A percentile compares a stretch with the other conserved stretches of the same genome.
Conservation (phyloP, 2,329 filamentous ascomycete species). For the Hypoxylon rubiginosum region DNA sequence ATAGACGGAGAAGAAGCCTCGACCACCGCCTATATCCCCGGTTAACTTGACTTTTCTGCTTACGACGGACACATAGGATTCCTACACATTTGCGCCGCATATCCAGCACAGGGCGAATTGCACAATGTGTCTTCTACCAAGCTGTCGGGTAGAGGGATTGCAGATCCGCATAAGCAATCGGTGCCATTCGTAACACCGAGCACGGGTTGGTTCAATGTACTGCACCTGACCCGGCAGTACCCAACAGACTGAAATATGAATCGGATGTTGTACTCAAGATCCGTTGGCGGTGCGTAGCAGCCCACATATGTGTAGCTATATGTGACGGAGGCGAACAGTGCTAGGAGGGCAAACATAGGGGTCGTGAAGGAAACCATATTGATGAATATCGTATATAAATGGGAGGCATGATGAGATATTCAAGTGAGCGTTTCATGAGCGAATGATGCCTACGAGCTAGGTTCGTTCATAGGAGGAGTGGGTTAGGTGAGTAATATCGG, state of each 20-base stretch:
- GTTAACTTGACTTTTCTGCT: neutral
- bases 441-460: neutral
- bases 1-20: conserved; percentile 34
- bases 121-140: conserved; percentile 35
- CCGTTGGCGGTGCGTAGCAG: conserved; percentile 32
- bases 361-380: conserved; percentile 21
- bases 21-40: conserved; percentile 30
- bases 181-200: conserved; percentile 38
- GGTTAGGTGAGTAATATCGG: conserved; percentile 5
- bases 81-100: conserved; percentile 31
- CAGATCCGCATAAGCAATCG: conserved; percentile 39
- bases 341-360: neutral
- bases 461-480: neutral
- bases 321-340: conserved; percentile 6
- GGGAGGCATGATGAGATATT: neutral
- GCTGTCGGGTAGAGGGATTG: conserved; percentile 17
- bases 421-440: neutral
- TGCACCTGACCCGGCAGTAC: conserved; percentile 18
- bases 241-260: conserved; percentile 34
- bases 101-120: conserved; percentile 36
- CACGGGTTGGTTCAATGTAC: conserved; percentile 5
- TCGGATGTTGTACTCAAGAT: conserved; percentile 13
- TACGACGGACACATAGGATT: neutral
- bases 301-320: conserved; percentile 25
- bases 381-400: neutral